A percentile compares a stretch with the other conserved stretches of the same genome.
These are phyloP conservation scores for Andrographis paniculata DNA, from an alignment of 305 asterid species.

Conservation along the genomic window DNA sequence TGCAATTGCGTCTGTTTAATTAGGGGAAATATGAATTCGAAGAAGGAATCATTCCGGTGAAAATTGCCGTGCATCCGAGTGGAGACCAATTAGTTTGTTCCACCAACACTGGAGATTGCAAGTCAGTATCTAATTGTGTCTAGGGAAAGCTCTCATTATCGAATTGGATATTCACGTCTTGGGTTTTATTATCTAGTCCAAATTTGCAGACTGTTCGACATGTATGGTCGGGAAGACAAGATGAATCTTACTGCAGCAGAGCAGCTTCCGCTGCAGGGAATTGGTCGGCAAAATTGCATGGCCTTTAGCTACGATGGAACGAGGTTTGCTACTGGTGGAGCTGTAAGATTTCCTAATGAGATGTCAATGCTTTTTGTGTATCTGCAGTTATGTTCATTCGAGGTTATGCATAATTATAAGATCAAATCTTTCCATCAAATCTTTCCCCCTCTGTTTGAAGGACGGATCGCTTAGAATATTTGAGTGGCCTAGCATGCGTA, in stretches of 20 bases:
- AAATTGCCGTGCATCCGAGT: conserved; percentile 69
- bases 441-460: conserved; percentile 36
- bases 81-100: conserved; percentile 89
- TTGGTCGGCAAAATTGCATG: conserved; percentile 69
- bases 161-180: neutral
- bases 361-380: conserved; percentile 3
- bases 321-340: conserved; percentile 79
- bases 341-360: conserved; percentile 42
- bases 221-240: conserved; percentile 47
- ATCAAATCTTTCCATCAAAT: too few species aligned
- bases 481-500: conserved; percentile 78
- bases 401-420: too few species aligned
- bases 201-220: conserved; percentile 57
- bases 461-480: conserved; percentile 85
- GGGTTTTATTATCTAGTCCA: conserved; percentile 4
- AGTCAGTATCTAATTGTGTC: conserved; percentile 33
- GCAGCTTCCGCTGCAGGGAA: conserved; percentile 49
- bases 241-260: conserved; percentile 48
- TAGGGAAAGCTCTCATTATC: neutral
- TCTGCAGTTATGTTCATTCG: conserved; percentile 12
- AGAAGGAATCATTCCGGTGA: conserved; percentile 58
- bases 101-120: conserved; percentile 82
- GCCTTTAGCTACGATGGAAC: conserved; percentile 92
- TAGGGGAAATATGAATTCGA: conserved; percentile 61
- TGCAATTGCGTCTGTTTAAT: neutral